Conservation (phyloP, 2,329 filamentous ascomycete species). For the Ophioceras dolichostomum region DNA sequence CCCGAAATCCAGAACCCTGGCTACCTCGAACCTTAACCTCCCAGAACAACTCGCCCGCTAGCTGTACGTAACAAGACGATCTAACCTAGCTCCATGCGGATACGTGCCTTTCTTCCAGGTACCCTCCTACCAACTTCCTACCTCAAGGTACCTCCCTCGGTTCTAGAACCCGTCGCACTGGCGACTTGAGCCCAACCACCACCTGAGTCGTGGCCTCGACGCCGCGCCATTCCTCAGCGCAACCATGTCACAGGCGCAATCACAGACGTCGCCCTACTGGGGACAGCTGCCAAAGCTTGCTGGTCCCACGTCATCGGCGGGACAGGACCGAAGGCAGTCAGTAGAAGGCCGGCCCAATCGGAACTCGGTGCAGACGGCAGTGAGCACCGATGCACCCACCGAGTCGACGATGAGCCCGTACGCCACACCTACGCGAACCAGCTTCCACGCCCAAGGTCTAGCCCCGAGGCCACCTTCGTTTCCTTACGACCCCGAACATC, state of each 20-base stretch:
- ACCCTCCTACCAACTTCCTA: too few species aligned
- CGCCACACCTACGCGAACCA: slow-evolving; percentile 39
- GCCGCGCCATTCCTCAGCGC: too few species aligned
- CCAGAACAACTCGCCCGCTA: too few species aligned
- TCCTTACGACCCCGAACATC: slow-evolving; percentile 29
- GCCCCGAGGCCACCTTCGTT: slow-evolving; percentile 48
- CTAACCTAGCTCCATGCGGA: too few species aligned
- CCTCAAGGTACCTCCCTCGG: too few species aligned
- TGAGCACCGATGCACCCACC: slow-evolving; percentile 38
- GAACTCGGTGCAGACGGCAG: slow-evolving; percentile 40
- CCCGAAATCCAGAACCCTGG: too few species aligned
- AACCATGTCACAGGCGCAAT: slow-evolving; percentile 1
- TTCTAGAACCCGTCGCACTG: too few species aligned
- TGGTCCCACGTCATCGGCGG: slow-evolving; percentile 19
- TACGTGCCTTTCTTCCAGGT: too few species aligned
- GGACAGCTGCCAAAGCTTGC: slow-evolving; percentile 39
- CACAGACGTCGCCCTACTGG: slow-evolving; percentile 36
- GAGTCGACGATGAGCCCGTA: slow-evolving; percentile 47
- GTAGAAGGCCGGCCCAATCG: slow-evolving; percentile 30
- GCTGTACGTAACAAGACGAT: too few species aligned
- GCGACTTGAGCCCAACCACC: too few species aligned
- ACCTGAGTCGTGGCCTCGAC: too few species aligned
- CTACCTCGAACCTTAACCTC: too few species aligned
- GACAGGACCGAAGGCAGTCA: slow-evolving; percentile 22
- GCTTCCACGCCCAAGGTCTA: slow-evolving; percentile 37